Evolutionary conservation across 2,329 filamentous ascomycete genomes (phyloP).

Genomic region (Dissoconium aciculare): DNA sequence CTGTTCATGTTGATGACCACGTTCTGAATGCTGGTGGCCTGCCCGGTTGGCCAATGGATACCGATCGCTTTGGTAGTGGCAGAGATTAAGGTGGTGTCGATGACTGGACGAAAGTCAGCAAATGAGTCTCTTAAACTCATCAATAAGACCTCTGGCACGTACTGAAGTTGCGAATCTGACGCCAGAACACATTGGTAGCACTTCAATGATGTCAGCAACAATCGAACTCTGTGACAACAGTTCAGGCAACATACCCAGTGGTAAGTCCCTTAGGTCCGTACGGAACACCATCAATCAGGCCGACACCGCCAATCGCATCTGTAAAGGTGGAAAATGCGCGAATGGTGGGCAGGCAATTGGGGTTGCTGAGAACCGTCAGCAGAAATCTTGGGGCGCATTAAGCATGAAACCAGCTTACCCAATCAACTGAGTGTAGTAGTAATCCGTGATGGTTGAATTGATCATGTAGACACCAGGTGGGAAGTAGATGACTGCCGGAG

Average conservation of each 20-base stretch:
- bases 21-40: constrained; percentile 33
- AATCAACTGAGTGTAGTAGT: constrained; percentile 49
- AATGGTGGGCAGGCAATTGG: constrained; percentile 41
- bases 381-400: not conserved
- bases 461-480: constrained; percentile 46
- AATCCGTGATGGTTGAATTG: constrained; percentile 41
- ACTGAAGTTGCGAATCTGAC: constrained; percentile 48
- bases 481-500: constrained; percentile 43
- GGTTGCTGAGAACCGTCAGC: constrained; percentile 32
- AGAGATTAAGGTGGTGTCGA: constrained; percentile 42
- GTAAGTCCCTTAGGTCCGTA: constrained; percentile 30
- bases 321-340: constrained; percentile 39
- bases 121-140: too few species aligned
- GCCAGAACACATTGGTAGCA: constrained; percentile 48
- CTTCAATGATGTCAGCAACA: constrained; percentile 9
- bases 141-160: too few species aligned
- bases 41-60: constrained; percentile 33
- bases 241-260: constrained; percentile 14
- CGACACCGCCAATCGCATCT: constrained; percentile 29
- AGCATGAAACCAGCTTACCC: too few species aligned
- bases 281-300: constrained; percentile 43
- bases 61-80: constrained; percentile 29
- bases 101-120: constrained; percentile 21
- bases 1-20: constrained; percentile 32
- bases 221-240: too few species aligned